phyloP scores from a whole-genome alignment of 148 eudicot genomes.

The Polygonum aviculare region DNA sequence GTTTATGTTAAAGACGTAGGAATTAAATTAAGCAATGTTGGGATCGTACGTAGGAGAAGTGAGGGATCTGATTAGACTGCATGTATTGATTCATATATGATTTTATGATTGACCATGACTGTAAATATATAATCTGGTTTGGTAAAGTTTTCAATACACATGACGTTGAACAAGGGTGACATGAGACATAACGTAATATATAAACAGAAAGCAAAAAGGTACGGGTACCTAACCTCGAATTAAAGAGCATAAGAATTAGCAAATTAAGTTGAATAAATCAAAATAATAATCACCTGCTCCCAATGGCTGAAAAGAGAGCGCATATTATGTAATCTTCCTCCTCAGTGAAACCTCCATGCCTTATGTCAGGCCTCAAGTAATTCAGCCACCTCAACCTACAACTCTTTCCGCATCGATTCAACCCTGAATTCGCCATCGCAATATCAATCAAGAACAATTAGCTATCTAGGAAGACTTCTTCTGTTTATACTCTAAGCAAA shows the following conservation, averaged over 20 bases:
- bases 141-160: neutral
- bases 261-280: neutral
- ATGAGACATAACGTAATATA: neutral
- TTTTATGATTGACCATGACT: no score
- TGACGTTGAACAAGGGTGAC: neutral
- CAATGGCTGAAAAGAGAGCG: conserved; percentile 28
- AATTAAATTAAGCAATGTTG: no score
- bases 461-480: neutral
- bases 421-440: conserved; percentile 20
- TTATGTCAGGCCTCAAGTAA: conserved; percentile 54
- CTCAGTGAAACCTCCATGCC: conserved; percentile 46
- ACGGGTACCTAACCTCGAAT: neutral
- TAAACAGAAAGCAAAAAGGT: neutral
- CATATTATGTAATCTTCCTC: conserved; percentile 48
- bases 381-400: conserved; percentile 61
- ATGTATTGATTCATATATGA: no score
- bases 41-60: no score
- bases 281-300: conserved; percentile 39
- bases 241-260: neutral
- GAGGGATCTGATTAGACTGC: no score
- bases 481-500: no score
- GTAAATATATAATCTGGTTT: neutral
- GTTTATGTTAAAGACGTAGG: no score
- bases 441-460: neutral
- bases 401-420: conserved; percentile 64